Evolutionary conservation across 495 filamentous ascomycete species (phyloP).

Genomic region (Neohortaea acidophila): DNA sequence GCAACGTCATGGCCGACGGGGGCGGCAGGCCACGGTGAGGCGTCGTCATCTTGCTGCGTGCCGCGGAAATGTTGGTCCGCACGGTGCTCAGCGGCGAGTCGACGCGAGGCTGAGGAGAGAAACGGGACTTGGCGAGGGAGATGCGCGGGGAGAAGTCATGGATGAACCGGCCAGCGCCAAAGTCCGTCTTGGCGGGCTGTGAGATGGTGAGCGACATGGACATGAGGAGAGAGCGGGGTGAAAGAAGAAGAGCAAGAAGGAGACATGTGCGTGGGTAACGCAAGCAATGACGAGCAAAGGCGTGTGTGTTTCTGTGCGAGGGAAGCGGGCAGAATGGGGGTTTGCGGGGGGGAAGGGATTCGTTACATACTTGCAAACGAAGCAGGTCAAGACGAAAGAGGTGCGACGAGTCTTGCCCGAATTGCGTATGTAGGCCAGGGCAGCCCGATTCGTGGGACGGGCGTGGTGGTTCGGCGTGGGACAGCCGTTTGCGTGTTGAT

Average conservation of each 20-base stretch:
- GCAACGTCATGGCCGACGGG: conserved; percentile 55
- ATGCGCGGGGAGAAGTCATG: conserved; percentile 52
- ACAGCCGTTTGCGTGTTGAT: no score
- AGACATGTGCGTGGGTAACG: no score
- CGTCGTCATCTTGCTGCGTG: conserved; percentile 42
- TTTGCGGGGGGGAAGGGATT: not conserved
- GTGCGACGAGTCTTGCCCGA: no score
- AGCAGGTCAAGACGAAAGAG: no score
- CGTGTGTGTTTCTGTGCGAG: conserved; percentile 4
- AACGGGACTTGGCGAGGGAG: conserved; percentile 42
- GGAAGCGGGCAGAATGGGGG: no score
- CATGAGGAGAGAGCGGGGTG: conserved; percentile 3
- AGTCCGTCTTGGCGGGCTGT: conserved; percentile 42
- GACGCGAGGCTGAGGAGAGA: conserved; percentile 41
- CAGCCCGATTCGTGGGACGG: no score
- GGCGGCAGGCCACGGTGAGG: conserved; percentile 63
- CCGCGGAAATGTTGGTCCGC: conserved; percentile 23
- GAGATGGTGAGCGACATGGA: conserved; percentile 53
- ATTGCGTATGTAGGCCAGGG: no score
- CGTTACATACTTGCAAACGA: no score
- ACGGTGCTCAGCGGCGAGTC: conserved; percentile 31
- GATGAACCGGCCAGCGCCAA: conserved; percentile 48
- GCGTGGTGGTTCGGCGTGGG: no score
- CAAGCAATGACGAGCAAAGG: no score
- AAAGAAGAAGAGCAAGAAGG: not conserved